Evolutionary conservation across 768 basidiomycete genomes (phyloP).

Genomic region (Pilatotrama ljubarskyi): DNA sequence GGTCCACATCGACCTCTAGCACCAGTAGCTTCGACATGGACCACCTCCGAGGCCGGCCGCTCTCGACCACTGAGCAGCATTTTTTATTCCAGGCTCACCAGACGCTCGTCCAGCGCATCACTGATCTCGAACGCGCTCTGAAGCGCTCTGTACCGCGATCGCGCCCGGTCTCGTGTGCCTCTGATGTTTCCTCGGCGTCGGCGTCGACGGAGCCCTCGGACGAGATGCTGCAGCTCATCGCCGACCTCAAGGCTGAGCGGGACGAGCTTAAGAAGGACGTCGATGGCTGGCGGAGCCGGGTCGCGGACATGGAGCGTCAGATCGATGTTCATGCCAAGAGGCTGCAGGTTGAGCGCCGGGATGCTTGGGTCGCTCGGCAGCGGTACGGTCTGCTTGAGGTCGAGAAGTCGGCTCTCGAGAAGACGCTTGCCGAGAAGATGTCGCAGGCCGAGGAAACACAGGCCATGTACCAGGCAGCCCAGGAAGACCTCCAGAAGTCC

Average conservation of each 20-base stretch:
- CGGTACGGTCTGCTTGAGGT: conserved; percentile 62
- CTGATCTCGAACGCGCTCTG: conserved; percentile 67
- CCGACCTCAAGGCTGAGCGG: conserved; percentile 83
- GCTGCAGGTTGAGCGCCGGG: conserved; percentile 76
- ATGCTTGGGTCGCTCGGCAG: conserved; percentile 84
- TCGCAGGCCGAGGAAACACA: conserved; percentile 32
- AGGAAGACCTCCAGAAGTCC: conserved; percentile 32
- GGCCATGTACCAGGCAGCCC: conserved; percentile 27
- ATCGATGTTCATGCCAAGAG: conserved; percentile 62
- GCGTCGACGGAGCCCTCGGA: conserved; percentile 51
- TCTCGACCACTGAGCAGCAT: conserved; percentile 76
- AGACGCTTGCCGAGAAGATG: conserved; percentile 42
- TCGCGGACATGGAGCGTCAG: conserved; percentile 74
- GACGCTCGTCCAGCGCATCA: conserved; percentile 78
- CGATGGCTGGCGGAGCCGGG: conserved; percentile 81
- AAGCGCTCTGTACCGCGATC: conserved; percentile 43
- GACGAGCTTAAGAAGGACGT: conserved; percentile 89
- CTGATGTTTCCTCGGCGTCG: conserved; percentile 46
- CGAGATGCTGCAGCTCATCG: conserved; percentile 74
- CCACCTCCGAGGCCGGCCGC: conserved; percentile 35
- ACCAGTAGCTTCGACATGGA: conserved; percentile 12
- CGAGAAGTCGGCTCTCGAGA: conserved; percentile 61
- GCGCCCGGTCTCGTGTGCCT: conserved; percentile 46
- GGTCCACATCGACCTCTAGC: conserved; percentile 20
- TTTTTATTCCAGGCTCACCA: conserved; percentile 87